A percentile compares a stretch with the other conserved stretches of the same genome.
phyloP scores from a whole-genome alignment of 208 protist genomes.

The Crithidia expoeki region DNA sequence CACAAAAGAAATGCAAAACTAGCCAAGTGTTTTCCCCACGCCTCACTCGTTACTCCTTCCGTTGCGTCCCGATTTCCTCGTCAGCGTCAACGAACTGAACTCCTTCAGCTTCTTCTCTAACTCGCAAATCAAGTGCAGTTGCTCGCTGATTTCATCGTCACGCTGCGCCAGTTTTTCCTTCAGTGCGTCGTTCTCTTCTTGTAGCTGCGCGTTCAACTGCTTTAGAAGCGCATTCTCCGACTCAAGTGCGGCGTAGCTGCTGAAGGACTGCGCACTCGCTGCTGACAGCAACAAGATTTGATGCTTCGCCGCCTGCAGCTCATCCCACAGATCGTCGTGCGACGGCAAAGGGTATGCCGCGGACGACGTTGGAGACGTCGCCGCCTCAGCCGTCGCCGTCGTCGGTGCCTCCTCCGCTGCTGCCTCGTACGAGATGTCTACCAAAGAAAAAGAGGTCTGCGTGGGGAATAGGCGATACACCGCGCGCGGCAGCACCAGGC shows the following conservation, averaged over 20 bases:
- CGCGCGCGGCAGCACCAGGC: slow-evolving; percentile 6
- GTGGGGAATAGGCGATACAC: slow-evolving; percentile 28
- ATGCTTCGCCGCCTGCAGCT: slow-evolving; percentile 50
- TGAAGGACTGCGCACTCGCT: slow-evolving; percentile 46
- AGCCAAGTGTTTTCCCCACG: neutral
- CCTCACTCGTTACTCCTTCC: neutral
- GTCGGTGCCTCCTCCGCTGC: neutral
- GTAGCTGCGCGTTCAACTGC: slow-evolving; percentile 32
- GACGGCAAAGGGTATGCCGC: neutral
- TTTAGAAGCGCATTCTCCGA: slow-evolving; percentile 46
- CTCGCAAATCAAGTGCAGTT: slow-evolving; percentile 54
- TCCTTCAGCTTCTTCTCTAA: slow-evolving; percentile 39
- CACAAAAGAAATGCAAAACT: no score
- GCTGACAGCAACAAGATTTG: slow-evolving; percentile 73
- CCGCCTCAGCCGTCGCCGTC: neutral
- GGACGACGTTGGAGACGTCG: neutral
- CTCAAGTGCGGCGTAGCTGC: slow-evolving; percentile 52
- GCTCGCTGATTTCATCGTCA: slow-evolving; percentile 44
- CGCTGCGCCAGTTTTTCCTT: slow-evolving; percentile 32
- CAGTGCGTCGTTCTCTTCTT: slow-evolving; percentile 43
- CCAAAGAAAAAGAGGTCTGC: slow-evolving; percentile 10
- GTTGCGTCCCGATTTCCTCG: neutral
- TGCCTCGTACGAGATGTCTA: slow-evolving; percentile 4
- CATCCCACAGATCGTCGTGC: slow-evolving; percentile 14
- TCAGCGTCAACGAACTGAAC: slow-evolving; percentile 8